Conservation (phyloP, 2,329 filamentous ascomycete genomes). For the Monosporascus sp. region DNA sequence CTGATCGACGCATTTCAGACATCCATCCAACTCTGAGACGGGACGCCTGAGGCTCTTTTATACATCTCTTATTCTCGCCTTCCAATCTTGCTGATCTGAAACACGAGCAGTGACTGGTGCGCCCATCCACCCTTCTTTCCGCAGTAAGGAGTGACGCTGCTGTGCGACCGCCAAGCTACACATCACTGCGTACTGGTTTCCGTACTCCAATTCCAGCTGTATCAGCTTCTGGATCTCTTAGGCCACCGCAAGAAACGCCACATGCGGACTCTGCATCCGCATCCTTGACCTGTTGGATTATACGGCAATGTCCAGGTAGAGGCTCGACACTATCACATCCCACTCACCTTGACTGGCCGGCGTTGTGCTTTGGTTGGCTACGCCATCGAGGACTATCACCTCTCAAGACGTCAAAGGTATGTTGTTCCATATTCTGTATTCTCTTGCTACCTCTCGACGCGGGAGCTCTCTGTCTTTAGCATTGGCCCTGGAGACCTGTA, state of each 20-base stretch:
- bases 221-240: neutral
- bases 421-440: slow-evolving; percentile 31
- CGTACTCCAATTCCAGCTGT: neutral
- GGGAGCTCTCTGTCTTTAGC: slow-evolving; percentile 15
- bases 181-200: neutral
- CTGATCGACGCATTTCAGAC: slow-evolving; percentile 29
- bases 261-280: neutral
- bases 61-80: slow-evolving; percentile 13
- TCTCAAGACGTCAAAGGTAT: slow-evolving; percentile 39
- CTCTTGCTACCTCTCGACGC: slow-evolving; percentile 28
- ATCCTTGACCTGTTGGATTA: neutral
- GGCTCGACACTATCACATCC: neutral
- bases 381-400: slow-evolving; percentile 17
- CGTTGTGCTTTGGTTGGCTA: neutral
- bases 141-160: slow-evolving; percentile 18
- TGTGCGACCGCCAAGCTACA: slow-evolving; percentile 9
- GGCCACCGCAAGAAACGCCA: slow-evolving; percentile 3
- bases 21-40: slow-evolving; percentile 10
- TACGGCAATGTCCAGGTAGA: neutral
- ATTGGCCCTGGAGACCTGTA: neutral
- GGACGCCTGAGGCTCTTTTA: slow-evolving; percentile 16
- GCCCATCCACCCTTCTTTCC: slow-evolving; percentile 8
- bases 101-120: slow-evolving; percentile 26
- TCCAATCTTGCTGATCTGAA: slow-evolving; percentile 32
- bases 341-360: neutral